Conservation (phyloP, 306 rosid species). For the Albizia julibrissin region DNA sequence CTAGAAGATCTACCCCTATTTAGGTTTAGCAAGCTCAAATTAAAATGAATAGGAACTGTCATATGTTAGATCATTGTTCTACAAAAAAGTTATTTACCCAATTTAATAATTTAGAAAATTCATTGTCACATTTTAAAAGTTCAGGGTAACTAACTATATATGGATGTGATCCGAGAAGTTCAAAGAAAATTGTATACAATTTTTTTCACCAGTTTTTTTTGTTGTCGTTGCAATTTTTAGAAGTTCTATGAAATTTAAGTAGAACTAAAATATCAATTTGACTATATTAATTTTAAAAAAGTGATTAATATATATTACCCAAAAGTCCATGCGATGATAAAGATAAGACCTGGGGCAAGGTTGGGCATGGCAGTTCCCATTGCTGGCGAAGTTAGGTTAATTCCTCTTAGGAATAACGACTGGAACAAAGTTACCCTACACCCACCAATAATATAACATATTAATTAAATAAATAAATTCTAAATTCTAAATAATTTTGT, state of each 20-base stretch:
- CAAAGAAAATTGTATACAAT: no score
- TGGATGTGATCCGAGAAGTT: no score
- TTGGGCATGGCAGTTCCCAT: slow-evolving; percentile 98
- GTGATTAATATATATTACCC: slow-evolving; percentile 46
- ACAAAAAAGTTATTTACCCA: no score
- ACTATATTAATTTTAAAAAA: neutral
- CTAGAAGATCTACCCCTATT: neutral
- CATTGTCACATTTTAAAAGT: no score
- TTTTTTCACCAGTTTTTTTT: neutral
- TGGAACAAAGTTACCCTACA: slow-evolving; percentile 83
- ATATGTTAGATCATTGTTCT: no score
- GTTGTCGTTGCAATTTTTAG: no score
- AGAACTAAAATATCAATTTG: neutral
- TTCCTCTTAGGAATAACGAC: slow-evolving; percentile 65
- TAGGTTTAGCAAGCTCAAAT: neutral
- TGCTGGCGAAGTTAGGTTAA: slow-evolving; percentile 75
- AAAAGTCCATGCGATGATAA: slow-evolving; percentile 73
- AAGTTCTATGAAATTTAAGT: no score
- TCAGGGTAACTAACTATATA: no score
- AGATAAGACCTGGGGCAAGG: slow-evolving; percentile 86
- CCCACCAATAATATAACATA: neutral
- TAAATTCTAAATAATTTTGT: neutral
- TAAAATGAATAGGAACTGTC: no score
- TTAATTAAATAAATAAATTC: neutral
- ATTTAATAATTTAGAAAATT: no score